Base-by-base conservation (phyloP, 2,329 filamentous ascomycete species). In the Parascedosporium putredinis region DNA sequence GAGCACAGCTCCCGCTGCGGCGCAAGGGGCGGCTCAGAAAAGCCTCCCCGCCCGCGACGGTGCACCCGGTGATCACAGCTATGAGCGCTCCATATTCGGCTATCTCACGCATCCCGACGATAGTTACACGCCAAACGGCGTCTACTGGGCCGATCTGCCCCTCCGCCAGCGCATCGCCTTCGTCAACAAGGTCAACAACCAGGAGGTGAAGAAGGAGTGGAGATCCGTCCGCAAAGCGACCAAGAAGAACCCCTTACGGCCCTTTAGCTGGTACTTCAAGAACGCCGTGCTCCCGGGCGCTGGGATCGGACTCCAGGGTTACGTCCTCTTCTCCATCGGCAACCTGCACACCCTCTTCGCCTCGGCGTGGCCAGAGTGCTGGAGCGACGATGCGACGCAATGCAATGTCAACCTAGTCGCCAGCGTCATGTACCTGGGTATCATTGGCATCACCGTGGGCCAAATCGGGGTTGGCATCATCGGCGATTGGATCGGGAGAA, bases 281-380 rank as follows among this genome's bases (percentile, higher is more conserved):
- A 93, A 95, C 63, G 91, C 90, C 67, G 84, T 96, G 49, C 81
- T 97, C 52, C 91, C 90, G 45, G 91, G 91, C 67, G 88, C 89
- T 56, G 91, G 91, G 64, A 79, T 96, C 47, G 84, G 89, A 63
- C 78, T 97, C 24, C 91, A 97, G 75, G 91, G 88, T 58, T 97
- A 96, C 62, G 90, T 96, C 36, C 78, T 97, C 16, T 97, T 97
- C 75, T 96, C 91, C 54, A 96, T 97, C 57, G 91, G 91, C 52
- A 96, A 95, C 67, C 73, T 97, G 55, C 81, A 85, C 61, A 86
- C 90, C 4, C 75, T 96, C 9, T 91, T 95, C 62, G 67, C 80
- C 54, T 75, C 79, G 29, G 79, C 81, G 5, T 97, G 90, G 76
- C 78, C 81, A 1, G 58, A 69, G 3, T 97, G 91, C 72, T 97